A percentile compares a stretch with the other conserved stretches of the same genome.
phyloP scores from a whole-genome alignment of 169 alveolate species.

The Cardiosporidium cionae region DNA sequence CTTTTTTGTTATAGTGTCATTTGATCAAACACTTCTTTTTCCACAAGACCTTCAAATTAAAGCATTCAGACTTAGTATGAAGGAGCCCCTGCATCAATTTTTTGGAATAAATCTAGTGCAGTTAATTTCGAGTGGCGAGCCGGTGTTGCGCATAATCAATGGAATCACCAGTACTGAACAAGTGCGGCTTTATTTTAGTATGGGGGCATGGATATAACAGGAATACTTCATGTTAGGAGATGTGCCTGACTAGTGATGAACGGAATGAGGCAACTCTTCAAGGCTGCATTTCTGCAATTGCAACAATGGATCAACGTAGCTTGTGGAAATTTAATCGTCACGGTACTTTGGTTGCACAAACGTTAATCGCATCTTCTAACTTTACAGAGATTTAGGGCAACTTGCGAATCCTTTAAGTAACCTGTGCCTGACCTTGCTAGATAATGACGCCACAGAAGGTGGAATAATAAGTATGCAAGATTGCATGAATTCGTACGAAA shows the following conservation, averaged over 20 bases:
- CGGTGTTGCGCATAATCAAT: conserved; percentile 66
- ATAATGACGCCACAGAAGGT: conserved; percentile 58
- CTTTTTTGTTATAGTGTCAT: conserved; percentile 40
- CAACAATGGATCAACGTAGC: conserved; percentile 17
- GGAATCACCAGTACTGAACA: conserved; percentile 69
- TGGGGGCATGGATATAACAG: no score
- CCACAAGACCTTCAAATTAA: conserved; percentile 51
- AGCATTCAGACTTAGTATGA: conserved; percentile 61
- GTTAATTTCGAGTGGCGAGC: conserved; percentile 62
- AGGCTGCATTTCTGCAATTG: background rate
- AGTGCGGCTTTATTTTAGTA: no score
- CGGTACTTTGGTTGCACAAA: no score
- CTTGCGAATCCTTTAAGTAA: conserved; percentile 44
- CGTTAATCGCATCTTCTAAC: no score
- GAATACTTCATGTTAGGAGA: no score
- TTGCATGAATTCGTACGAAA: conserved; percentile 27
- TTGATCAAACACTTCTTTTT: conserved; percentile 48
- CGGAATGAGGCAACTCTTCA: background rate
- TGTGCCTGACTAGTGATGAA: background rate
- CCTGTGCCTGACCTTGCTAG: conserved; percentile 59
- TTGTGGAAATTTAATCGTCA: conserved; percentile 25
- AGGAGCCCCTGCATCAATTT: conserved; percentile 58
- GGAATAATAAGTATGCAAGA: conserved; percentile 43
- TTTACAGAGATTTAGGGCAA: no score
- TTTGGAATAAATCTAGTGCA: conserved; percentile 72